Evolutionary conservation across 805 yeast genomes (phyloP).

Genomic region (Candida suzukii): DNA sequence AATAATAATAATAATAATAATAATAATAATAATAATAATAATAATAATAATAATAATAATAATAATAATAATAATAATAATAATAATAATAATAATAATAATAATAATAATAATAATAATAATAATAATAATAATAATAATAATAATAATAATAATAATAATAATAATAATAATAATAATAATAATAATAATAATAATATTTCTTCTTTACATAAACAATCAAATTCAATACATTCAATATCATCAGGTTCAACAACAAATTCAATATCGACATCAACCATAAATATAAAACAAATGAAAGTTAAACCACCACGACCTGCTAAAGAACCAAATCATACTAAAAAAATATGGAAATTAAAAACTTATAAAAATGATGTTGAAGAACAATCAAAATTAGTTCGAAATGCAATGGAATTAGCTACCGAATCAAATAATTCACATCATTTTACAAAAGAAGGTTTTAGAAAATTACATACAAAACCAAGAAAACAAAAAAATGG

Average conservation of each 20-base stretch:
- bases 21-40: too few relatives aligned
- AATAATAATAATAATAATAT: too few relatives aligned
- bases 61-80: too few relatives aligned
- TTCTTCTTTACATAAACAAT: neutral
- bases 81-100: too few relatives aligned
- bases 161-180: too few relatives aligned
- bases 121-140: too few relatives aligned
- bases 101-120: too few relatives aligned
- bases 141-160: too few relatives aligned
- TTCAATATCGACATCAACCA: neutral
- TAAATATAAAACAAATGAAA: neutral
- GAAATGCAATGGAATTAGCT: conserved; percentile 13
- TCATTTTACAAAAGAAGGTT: conserved; percentile 19
- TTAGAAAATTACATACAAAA: conserved; percentile 19
- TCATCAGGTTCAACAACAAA: neutral
- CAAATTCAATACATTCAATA: neutral
- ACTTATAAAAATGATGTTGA: conserved; percentile 23
- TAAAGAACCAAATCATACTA: neutral
- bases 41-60: too few relatives aligned
- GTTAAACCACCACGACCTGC: neutral
- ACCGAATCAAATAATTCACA: conserved; percentile 7
- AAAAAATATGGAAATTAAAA: conserved; percentile 22
- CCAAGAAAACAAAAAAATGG: conserved; percentile 27
- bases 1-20: too few relatives aligned
- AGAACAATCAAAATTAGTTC: conserved; percentile 24